Evolutionary conservation across 1,284 basidiomycete species (phyloP), one percentile per base, ranked within the genome.

Genomic region (Cystobasidiaceae sp.): DNA sequence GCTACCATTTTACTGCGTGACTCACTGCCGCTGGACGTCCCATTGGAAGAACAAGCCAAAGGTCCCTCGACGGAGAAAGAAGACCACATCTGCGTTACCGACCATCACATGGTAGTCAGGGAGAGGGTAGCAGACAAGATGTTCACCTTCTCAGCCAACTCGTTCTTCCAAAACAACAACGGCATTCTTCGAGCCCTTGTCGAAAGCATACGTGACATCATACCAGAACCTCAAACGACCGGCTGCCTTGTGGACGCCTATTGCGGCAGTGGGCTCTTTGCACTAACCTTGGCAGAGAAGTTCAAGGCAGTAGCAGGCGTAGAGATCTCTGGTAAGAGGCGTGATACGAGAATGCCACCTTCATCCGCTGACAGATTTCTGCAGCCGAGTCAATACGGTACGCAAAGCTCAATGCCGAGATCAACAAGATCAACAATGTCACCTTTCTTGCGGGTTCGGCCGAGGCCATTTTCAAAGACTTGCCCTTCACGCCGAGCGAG

Each of bases 131-230:
- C 89, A 3, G 78, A 83, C 62, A 86, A 82, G 76, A 78, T 87
- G 51, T 97, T 98, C 77, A 86, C 93, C 72, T 97, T 93, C 76
- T 84, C 84, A 11, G 92, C 89, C 44, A 73, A 75, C 41, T 69
- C 45, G 1, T 97, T 97, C 81, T 97, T 97, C 82, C 94, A 98
- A 76, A 97, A 97, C 81, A 98, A 98, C 81, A 94, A 94, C 75
- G 86, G 88, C 19, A 90, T 97, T 58, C 84, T 98, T 17, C 81
- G 86, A 7, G 85, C 89, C 0, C 82, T 98, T 52, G 88, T 90
- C 7, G 77, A 83, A 66, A 92, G 93, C 77, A 89, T 96, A 62
- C 83, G 83, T 60, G 81, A 86, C 43, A 84, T 87, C 49, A 85
- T 92, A 72, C 85, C 88, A 74, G 80, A 79, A 8, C 60, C 77